These are phyloP conservation scores for Cymbopogon citratus DNA, from an alignment of 176 grass and related monocot species.

Conservation along the genomic window DNA sequence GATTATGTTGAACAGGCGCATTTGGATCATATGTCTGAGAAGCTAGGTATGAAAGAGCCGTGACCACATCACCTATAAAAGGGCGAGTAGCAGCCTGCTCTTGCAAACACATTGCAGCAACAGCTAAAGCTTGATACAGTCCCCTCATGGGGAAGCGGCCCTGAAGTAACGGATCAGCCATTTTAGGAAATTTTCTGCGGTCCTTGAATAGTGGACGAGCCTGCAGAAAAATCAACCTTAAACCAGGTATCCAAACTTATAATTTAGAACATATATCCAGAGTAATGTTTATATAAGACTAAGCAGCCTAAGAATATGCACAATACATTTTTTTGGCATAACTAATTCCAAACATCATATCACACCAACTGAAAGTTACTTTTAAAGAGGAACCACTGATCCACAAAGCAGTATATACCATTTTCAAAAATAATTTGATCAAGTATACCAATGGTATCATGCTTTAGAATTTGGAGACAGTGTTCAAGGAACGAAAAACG, in stretches of 20 bases:
- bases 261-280: not conserved
- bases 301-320: not conserved
- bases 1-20: constrained; percentile 32
- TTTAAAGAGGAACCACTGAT: not conserved
- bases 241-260: constrained; percentile 20
- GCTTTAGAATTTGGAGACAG: not conserved
- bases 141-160: constrained; percentile 80
- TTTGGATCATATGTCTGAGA: constrained; percentile 86
- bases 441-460: constrained; percentile 1
- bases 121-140: constrained; percentile 89
- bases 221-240: constrained; percentile 49
- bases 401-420: not conserved
- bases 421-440: not conserved
- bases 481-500: not conserved
- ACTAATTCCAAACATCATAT: not conserved
- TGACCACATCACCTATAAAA: constrained; percentile 96
- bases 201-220: constrained; percentile 97
- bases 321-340: not conserved
- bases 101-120: constrained; percentile 99
- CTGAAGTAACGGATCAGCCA: constrained; percentile 84
- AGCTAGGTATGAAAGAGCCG: constrained; percentile 95
- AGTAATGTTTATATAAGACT: constrained; percentile 9
- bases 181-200: constrained; percentile 86
- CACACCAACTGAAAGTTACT: not conserved
- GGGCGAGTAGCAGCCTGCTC: constrained; percentile 94